Evolutionary conservation across 2,329 filamentous ascomycete genomes (phyloP).

Genomic region (Trichoderma breve): DNA sequence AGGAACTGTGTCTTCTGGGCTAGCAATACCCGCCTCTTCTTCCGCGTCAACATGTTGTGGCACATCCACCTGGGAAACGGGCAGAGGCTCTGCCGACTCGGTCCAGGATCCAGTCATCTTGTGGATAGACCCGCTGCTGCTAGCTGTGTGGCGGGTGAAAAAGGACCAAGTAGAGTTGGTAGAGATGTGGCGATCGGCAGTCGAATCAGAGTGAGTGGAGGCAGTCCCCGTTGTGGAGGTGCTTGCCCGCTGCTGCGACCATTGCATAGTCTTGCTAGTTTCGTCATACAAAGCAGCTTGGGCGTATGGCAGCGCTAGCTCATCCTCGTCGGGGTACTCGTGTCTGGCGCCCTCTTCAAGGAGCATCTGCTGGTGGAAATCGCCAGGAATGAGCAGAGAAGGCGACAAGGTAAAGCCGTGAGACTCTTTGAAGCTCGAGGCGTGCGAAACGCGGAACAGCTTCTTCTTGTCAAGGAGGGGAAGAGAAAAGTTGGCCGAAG

Average conservation of each 20-base stretch:
- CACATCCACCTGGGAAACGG: slow-evolving; percentile 29
- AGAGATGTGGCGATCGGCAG: slow-evolving; percentile 53
- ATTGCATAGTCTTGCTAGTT: slow-evolving; percentile 15
- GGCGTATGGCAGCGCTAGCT: slow-evolving; percentile 23
- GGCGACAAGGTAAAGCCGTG: slow-evolving; percentile 61
- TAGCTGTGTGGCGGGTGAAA: slow-evolving; percentile 53
- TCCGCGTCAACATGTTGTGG: slow-evolving; percentile 19
- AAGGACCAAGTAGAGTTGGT: slow-evolving; percentile 53
- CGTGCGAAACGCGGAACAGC: slow-evolving; percentile 40
- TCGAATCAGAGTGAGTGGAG: slow-evolving; percentile 48
- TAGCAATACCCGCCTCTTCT: slow-evolving; percentile 24
- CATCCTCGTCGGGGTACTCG: slow-evolving; percentile 36
- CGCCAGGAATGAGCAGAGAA: slow-evolving; percentile 59
- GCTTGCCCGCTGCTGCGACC: slow-evolving; percentile 48
- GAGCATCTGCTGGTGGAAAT: slow-evolving; percentile 57
- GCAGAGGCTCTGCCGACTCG: slow-evolving; percentile 34
- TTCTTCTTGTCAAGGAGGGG: slow-evolving; percentile 41
- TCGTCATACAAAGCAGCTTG: slow-evolving; percentile 25
- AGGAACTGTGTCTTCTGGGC: slow-evolving; percentile 33
- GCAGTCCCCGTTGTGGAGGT: slow-evolving; percentile 54
- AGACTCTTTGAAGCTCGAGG: slow-evolving; percentile 57
- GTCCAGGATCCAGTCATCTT: slow-evolving; percentile 34
- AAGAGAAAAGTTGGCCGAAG: slow-evolving; percentile 51
- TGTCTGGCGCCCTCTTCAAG: slow-evolving; percentile 30
- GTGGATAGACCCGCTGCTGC: slow-evolving; percentile 50